Evolutionary conservation across 2,329 filamentous ascomycete species (phyloP), one percentile per base, ranked within the genome.

Genomic region (Pseudogymnoascus sp.): DNA sequence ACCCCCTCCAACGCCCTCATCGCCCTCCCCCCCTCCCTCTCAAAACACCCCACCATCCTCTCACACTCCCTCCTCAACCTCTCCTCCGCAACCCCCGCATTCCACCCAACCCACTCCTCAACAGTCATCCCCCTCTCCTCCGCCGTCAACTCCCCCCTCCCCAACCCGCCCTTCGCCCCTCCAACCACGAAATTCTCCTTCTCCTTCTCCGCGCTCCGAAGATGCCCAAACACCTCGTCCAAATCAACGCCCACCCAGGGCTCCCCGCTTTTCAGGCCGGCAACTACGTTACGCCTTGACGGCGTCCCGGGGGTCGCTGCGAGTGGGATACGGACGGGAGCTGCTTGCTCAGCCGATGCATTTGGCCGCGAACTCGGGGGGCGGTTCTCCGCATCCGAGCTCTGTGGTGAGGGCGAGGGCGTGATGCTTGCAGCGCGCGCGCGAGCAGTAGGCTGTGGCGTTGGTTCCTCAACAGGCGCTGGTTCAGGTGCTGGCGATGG

Each of bases 71-170:
- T 77, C 71, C 87, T 88, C 63, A 99, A 78, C 73, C 86, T 87
- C 75, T 87, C 84, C 77, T 97, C 92, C 0, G 90, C 91, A 72
- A 87, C 80, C 65, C 83, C 82, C 0, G 94, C 94, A 68, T 94
- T 92, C 75, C 87, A 84, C 64, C 86, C 80, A 40, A 99, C 89
- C 91, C 93, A 99, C 74, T 97, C 87, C 74, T 96, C 91, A 0
- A 97, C 91, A 4, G 87, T 93, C 92, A 99, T 96, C 38, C 82
- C 80, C 78, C 89, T 92, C 77, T 97, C 94, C 0, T 86, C 84
- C 62, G 82, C 89, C 1, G 84, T 88, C 62, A 99, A 76, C 12
- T 83, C 83, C 0, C 80, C 80, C 11, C 84, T 85, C 40, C 81
- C 78, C 11, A 71, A 74, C 5, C 78, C 79, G 1, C 78, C 70